phyloP scores from a whole-genome alignment of 225 moss, liverwort and hornwort species.

The Marchantia polymorpha region DNA sequence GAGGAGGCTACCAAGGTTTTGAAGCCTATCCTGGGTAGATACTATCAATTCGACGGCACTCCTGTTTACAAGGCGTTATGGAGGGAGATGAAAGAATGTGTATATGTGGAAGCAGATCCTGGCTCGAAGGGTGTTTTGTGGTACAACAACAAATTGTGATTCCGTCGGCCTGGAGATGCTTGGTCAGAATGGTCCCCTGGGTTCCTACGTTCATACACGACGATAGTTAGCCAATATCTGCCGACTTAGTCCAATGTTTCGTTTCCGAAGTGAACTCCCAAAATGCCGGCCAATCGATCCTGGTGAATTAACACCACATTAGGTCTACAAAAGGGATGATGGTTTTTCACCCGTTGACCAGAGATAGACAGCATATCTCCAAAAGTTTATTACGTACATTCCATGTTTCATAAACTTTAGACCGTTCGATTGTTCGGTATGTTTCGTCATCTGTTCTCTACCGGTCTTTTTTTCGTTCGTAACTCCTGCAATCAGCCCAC shows the following conservation, averaged over 20 bases:
- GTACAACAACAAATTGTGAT: conserved; percentile 54
- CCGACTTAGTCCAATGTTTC: background rate
- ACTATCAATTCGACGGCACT: conserved; percentile 75
- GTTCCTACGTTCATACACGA: background rate
- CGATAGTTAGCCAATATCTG: background rate
- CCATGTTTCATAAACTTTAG: conserved; percentile 2
- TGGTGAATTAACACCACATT: background rate
- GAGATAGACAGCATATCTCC: background rate
- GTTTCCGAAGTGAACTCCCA: background rate
- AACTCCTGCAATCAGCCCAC: conserved; percentile 9
- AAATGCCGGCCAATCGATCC: background rate
- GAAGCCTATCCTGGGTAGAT: conserved; percentile 70
- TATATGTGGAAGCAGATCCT: conserved; percentile 66
- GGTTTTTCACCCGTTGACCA: background rate
- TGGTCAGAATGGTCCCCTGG: background rate
- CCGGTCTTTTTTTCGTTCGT: background rate
- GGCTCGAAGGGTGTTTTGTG: conserved; percentile 57
- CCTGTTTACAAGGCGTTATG: conserved; percentile 71
- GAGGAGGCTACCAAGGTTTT: conserved; percentile 65
- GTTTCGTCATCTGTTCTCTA: background rate
- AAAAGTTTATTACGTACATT: background rate
- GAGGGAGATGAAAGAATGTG: conserved; percentile 73
- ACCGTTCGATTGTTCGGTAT: background rate
- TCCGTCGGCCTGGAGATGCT: background rate
- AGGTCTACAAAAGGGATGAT: background rate